These are phyloP conservation scores for Cladochytrium replicatum DNA, from an alignment of 192 early-diverging fungal genomes.

Conservation along the genomic window DNA sequence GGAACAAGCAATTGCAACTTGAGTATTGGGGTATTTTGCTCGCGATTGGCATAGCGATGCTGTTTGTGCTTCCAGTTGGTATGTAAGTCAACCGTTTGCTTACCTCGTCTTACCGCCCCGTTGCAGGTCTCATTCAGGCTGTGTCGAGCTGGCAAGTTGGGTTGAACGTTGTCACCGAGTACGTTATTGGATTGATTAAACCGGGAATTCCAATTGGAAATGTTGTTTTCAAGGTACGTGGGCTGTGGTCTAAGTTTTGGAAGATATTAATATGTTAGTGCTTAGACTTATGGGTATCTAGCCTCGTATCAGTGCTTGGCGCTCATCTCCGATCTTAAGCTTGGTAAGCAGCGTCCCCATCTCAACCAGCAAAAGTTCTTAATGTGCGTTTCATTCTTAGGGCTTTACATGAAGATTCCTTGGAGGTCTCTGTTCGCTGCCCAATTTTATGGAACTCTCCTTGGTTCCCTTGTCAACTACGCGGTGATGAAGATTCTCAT, in stretches of 20 bases:
- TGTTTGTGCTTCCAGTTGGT: slow-evolving; percentile 46
- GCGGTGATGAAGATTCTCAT: slow-evolving; percentile 8
- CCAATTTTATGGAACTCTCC: slow-evolving; percentile 58
- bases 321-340: slow-evolving; percentile 64
- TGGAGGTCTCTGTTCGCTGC: slow-evolving; percentile 65
- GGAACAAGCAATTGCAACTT: slow-evolving; percentile 12
- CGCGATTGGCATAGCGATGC: slow-evolving; percentile 33
- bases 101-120: too few species aligned
- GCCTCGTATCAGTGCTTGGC: slow-evolving; percentile 67
- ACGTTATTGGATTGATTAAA: slow-evolving; percentile 65
- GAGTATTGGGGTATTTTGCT: slow-evolving; percentile 20
- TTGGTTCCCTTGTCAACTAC: slow-evolving; percentile 26
- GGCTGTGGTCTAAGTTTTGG: too few species aligned
- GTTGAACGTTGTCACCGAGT: slow-evolving; percentile 75
- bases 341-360: too few species aligned
- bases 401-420: slow-evolving; percentile 68
- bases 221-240: slow-evolving; percentile 3
- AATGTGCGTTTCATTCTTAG: too few species aligned
- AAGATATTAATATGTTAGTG: too few species aligned
- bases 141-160: slow-evolving; percentile 71
- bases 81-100: neutral
- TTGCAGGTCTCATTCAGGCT: slow-evolving; percentile 65
- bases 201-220: slow-evolving; percentile 58
- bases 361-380: too few species aligned
- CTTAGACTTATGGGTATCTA: slow-evolving; percentile 74